Percentiles rank a stretch among this genome's conserved stretches.
phyloP scores from a whole-genome alignment of 2,329 filamentous ascomycete species.

The Talaromyces rugulosus region DNA sequence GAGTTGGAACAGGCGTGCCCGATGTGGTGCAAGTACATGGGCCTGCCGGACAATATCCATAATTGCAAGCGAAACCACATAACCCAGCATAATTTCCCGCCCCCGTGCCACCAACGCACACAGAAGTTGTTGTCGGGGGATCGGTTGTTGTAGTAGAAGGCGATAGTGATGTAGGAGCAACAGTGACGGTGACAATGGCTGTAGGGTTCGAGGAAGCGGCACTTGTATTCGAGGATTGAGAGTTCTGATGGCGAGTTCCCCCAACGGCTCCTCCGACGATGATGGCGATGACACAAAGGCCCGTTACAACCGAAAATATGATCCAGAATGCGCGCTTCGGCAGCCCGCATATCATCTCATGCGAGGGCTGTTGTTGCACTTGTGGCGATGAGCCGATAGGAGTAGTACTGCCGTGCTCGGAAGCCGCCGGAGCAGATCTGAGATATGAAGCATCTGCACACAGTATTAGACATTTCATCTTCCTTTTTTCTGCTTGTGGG shows the following conservation, averaged over 20 bases:
- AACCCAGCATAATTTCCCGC: slow-evolving; percentile 25
- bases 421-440: background rate
- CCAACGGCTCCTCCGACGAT: slow-evolving; percentile 8
- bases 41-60: slow-evolving; percentile 28
- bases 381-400: background rate
- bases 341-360: slow-evolving; percentile 4
- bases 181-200: background rate
- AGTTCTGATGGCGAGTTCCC: background rate
- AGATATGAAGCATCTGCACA: background rate
- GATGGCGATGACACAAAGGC: slow-evolving; percentile 2
- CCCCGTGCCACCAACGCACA: slow-evolving; percentile 25
- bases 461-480: background rate
- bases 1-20: slow-evolving; percentile 20
- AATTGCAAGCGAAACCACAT: slow-evolving; percentile 27
- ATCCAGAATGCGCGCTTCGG: slow-evolving; percentile 8
- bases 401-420: background rate
- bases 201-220: background rate
- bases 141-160: background rate
- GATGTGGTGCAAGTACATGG: slow-evolving; percentile 27
- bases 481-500: background rate
- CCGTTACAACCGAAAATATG: background rate
- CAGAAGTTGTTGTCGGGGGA: background rate
- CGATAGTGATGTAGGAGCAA: background rate
- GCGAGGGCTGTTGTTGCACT: background rate
- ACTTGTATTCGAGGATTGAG: background rate